phyloP scores from a whole-genome alignment of 2,329 filamentous ascomycete genomes.

The Hymenoscyphus occultus region DNA sequence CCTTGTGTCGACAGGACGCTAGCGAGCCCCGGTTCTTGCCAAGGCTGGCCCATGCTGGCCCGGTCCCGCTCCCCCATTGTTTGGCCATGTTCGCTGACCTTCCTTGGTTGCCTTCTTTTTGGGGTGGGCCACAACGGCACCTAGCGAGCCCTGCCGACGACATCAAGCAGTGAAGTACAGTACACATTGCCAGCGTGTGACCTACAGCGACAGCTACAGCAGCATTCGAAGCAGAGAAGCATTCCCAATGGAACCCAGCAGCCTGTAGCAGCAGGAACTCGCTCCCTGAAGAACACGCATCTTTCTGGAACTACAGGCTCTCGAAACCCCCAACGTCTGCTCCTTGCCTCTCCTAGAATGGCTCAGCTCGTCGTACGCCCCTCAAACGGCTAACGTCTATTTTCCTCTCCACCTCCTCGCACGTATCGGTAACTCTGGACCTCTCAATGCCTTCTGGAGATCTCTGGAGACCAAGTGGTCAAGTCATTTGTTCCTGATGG shows the following conservation, averaged over 20 bases:
- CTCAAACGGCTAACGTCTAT: not conserved
- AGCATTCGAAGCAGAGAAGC: not conserved
- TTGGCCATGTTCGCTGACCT: not conserved
- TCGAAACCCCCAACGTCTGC: not conserved
- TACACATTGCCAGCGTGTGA: not conserved
- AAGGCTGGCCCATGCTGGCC: not conserved
- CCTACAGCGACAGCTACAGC: not conserved
- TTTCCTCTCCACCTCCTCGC: not conserved
- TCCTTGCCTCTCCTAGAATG: not conserved
- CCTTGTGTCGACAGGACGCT: not conserved
- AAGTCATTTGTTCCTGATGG: conserved; percentile 1
- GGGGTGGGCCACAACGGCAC: not conserved
- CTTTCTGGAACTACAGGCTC: not conserved
- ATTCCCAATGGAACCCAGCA: not conserved
- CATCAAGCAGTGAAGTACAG: not conserved
- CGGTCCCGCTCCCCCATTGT: not conserved
- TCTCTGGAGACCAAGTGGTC: not conserved
- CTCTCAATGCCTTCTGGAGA: conserved; percentile 1
- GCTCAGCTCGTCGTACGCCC: not conserved
- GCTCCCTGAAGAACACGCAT: not conserved
- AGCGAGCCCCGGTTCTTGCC: not conserved
- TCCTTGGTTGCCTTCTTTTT: conserved; percentile 6
- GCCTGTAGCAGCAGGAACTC: not conserved
- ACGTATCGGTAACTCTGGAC: not conserved
- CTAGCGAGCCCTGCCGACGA: not conserved